Evolutionary conservation across 768 basidiomycete species (phyloP), one percentile per base, ranked within the genome.

Genomic region (Phlebiopsis flavidoalba): DNA sequence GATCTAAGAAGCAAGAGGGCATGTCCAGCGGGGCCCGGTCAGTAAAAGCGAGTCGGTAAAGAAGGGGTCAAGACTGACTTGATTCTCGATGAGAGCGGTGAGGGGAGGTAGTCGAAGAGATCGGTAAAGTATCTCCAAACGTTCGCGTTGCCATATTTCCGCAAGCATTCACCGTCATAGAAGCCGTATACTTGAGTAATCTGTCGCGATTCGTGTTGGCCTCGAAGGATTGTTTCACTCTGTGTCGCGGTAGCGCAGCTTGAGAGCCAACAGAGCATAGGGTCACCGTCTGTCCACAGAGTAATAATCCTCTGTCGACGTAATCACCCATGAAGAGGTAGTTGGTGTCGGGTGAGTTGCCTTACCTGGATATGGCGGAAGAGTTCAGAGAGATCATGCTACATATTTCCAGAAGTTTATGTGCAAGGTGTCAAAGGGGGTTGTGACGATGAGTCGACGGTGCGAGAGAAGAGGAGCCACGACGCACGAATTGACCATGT

Each of bases 301-400:
- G 78, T 98, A 98, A 81, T 98, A n/a, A 99, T 19, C 96, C 96
- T 70, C 95, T 87, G 79, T 98, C 97, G 68, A 98, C 97, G 73
- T 98, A 99, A 80, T 99, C 97, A 31, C 97, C 97, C 97, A 99
- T 99, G 81, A 98, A 99, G 69, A 99, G 89, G 75, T 99, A 99
- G 78, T 98, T 99, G 65, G 97, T 99, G 76, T 97, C 95, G 48
- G 97, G 97, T 14, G 93, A 96, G 78, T 97, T 96, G 53, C 97
- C 97, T n/a, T n/a, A 57, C 97, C 97, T n/a, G n/a, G 72, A 98
- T 98, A n/a, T n/a, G n/a, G 58, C 95, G 88, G 78, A 99, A 98
- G 46, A 98, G 88, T 74, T 99, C 97, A 60, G 95, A 96, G 58
- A 99, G 90, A 80, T 99, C 97, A 77, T 99, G 97, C 96, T 99